These are phyloP conservation scores for Dryas drummondii DNA, from an alignment of 306 rosid genomes.

Conservation along the genomic window DNA sequence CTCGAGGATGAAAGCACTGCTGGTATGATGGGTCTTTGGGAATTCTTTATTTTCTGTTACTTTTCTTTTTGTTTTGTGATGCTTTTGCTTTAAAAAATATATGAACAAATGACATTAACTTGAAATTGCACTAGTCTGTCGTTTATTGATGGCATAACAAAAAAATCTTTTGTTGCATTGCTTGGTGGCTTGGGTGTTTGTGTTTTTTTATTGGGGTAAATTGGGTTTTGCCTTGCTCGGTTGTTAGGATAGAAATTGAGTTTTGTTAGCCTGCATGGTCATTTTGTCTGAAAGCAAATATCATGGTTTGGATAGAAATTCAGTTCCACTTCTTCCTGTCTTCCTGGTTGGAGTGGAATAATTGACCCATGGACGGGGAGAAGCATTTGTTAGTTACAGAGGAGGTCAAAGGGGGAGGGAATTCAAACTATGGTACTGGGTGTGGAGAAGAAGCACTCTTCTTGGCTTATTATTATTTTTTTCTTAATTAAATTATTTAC, in stretches of 20 bases:
- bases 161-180: too few species aligned
- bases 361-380: background rate
- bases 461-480: too few species aligned
- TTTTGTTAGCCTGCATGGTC: background rate
- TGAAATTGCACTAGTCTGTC: background rate
- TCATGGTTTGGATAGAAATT: background rate
- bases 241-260: background rate
- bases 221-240: background rate
- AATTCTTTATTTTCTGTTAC: background rate
- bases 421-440: background rate
- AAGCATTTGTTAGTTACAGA: background rate
- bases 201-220: too few species aligned
- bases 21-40: constrained; percentile 33
- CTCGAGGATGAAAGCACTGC: constrained; percentile 78
- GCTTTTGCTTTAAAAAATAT: too few species aligned
- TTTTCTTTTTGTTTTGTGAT: too few species aligned
- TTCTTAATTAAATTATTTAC: too few species aligned
- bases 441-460: too few species aligned
- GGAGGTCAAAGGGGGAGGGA: background rate
- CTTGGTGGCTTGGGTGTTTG: too few species aligned
- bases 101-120: too few species aligned
- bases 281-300: background rate
- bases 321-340: background rate
- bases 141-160: background rate
- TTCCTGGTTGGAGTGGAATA: background rate